A percentile compares a stretch with the other conserved stretches of the same genome.
Evolutionary conservation across 1,139 yeast species (phyloP).

Genomic region (Hanseniaspora uvarum): DNA sequence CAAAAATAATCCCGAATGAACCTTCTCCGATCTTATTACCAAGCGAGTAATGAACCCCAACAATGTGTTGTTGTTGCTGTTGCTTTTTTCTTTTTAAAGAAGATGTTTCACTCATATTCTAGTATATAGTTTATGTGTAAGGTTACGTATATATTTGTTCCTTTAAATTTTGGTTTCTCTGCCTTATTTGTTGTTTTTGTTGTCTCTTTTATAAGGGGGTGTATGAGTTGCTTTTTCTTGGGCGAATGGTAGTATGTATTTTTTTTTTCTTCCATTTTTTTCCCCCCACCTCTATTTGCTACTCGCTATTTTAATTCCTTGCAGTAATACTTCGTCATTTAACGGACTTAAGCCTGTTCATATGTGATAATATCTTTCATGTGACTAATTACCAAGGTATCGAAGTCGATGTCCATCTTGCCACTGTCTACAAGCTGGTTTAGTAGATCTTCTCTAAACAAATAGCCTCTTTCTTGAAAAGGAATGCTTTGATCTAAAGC

Average conservation of each 20-base stretch:
- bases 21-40: constrained; percentile 98
- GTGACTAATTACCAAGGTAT: not conserved
- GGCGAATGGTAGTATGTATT: not conserved
- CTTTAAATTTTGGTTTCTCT: too few relatives aligned
- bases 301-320: not conserved
- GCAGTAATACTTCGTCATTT: not conserved
- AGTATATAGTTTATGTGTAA: not conserved
- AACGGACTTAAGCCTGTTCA: not conserved
- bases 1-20: constrained; percentile 92
- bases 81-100: constrained; percentile 23
- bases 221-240: not conserved
- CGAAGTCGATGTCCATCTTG: not conserved
- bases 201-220: too few relatives aligned
- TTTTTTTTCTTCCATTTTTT: not conserved
- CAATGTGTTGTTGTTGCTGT: constrained; percentile 36
- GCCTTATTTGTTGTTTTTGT: too few relatives aligned
- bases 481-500: not conserved
- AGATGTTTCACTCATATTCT: constrained; percentile 12
- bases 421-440: not conserved
- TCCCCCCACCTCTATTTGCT: not conserved
- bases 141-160: not conserved
- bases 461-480: not conserved
- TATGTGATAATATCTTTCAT: not conserved
- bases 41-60: constrained; percentile 77
- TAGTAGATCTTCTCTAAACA: not conserved